phyloP scores from a whole-genome alignment of 208 protist genomes.

The Trypanosoma congolense region DNA sequence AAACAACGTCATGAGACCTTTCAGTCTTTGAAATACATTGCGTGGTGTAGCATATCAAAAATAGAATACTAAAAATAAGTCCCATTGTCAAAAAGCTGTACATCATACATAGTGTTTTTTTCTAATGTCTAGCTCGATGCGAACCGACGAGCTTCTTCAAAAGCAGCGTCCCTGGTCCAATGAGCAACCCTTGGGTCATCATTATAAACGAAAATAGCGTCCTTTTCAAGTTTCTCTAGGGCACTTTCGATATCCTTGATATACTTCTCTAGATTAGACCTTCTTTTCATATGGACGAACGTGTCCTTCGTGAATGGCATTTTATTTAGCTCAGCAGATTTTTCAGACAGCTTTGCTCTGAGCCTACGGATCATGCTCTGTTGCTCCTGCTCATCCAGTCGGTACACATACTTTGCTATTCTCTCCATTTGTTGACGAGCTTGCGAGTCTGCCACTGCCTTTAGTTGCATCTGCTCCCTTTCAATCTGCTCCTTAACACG shows the following conservation, averaged over 20 bases:
- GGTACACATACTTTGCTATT: conserved; percentile 61
- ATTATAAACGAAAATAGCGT: conserved; percentile 86
- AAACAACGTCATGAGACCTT: no score
- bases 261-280: conserved; percentile 58
- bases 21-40: conserved; percentile 7
- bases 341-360: conserved; percentile 52
- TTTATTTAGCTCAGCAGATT: conserved; percentile 62
- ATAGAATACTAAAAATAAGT: conserved; percentile 1
- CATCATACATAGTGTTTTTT: background rate
- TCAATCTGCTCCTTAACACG: conserved; percentile 86
- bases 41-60: conserved; percentile 1
- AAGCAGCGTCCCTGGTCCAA: conserved; percentile 68
- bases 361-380: conserved; percentile 64
- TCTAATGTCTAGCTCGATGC: background rate
- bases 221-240: conserved; percentile 74
- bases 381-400: conserved; percentile 71
- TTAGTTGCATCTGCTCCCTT: conserved; percentile 76
- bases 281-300: conserved; percentile 43
- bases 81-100: conserved; percentile 17
- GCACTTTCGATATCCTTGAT: conserved; percentile 76
- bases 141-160: conserved; percentile 55
- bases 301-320: conserved; percentile 88
- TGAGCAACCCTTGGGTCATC: conserved; percentile 74
- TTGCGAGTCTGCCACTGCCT: conserved; percentile 55
- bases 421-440: conserved; percentile 28